A percentile compares a stretch with the other conserved stretches of the same genome.
phyloP scores from a whole-genome alignment of 2,329 filamentous ascomycete genomes.

The Septoria petroselini region DNA sequence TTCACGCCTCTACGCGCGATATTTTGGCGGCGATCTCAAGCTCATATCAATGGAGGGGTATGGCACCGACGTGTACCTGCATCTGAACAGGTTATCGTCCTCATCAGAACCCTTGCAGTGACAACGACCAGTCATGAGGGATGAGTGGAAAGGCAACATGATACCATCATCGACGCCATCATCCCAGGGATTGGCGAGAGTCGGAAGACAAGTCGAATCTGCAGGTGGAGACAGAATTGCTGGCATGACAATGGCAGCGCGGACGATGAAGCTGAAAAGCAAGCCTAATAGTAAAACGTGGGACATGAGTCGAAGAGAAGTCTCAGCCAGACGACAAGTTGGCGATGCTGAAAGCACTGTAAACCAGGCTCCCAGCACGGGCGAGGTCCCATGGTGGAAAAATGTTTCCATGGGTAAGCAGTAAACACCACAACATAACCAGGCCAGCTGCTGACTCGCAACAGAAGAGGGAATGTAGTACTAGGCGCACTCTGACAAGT shows the following conservation, averaged over 20 bases:
- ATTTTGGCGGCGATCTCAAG: constrained; percentile 96
- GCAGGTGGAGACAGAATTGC: constrained; percentile 48
- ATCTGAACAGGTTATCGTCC: constrained; percentile 91
- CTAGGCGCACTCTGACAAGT: neutral
- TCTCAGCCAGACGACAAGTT: constrained; percentile 84
- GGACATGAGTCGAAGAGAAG: constrained; percentile 50
- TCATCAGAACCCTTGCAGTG: constrained; percentile 97
- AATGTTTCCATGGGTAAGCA: constrained; percentile 45
- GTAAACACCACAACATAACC: neutral
- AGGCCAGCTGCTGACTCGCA: neutral
- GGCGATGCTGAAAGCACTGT: constrained; percentile 80
- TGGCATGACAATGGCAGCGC: constrained; percentile 41
- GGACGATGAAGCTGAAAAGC: constrained; percentile 60
- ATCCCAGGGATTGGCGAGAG: constrained; percentile 53
- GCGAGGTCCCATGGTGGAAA: constrained; percentile 45
- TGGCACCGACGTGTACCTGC: constrained; percentile 96
- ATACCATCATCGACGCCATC: constrained; percentile 31
- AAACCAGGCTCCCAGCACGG: constrained; percentile 47
- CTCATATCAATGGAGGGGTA: constrained; percentile 99
- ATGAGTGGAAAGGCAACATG: constrained; percentile 48
- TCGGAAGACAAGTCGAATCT: constrained; percentile 32
- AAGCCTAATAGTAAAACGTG: constrained; percentile 54
- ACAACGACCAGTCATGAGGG: constrained; percentile 82
- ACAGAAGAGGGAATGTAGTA: constrained; percentile 44
- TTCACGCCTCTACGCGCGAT: constrained; percentile 86